Conservation (phyloP, 2,329 filamentous ascomycete genomes). For the Geosmithia flava region DNA sequence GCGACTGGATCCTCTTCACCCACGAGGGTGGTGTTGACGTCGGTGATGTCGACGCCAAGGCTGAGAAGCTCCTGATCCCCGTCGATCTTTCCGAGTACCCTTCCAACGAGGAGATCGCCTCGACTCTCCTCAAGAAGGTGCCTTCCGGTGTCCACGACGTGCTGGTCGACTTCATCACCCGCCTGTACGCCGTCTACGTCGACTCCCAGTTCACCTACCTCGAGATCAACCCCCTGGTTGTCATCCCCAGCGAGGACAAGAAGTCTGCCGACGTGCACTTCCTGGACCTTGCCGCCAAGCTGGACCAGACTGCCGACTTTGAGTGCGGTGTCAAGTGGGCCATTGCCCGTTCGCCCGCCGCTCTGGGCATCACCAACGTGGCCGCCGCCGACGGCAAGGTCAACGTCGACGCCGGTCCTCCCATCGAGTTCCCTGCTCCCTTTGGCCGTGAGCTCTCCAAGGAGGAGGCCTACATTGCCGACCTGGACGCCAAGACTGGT, state of each 20-base stretch:
- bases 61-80: slow-evolving; percentile 95
- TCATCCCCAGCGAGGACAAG: slow-evolving; percentile 85
- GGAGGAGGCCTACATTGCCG: slow-evolving; percentile 98
- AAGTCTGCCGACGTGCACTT: slow-evolving; percentile 95
- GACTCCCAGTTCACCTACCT: slow-evolving; percentile 99
- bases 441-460: slow-evolving; percentile 98
- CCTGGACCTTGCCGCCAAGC: slow-evolving; percentile 95
- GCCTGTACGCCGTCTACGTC: slow-evolving; percentile 96
- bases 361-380: slow-evolving; percentile 67
- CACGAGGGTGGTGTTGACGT: slow-evolving; percentile 99
- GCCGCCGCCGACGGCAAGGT: slow-evolving; percentile 60
- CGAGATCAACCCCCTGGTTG: slow-evolving; percentile 98
- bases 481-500: slow-evolving; percentile 98
- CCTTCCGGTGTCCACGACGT: slow-evolving; percentile 95
- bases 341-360: slow-evolving; percentile 79
- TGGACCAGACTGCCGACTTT: slow-evolving; percentile 98
- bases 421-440: slow-evolving; percentile 97
- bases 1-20: slow-evolving; percentile 99
- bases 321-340: slow-evolving; percentile 99
- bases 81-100: slow-evolving; percentile 92
- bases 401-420: slow-evolving; percentile 89
- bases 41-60: slow-evolving; percentile 97
- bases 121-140: slow-evolving; percentile 78
- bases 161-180: slow-evolving; percentile 96
- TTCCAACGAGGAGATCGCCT: slow-evolving; percentile 87